A percentile compares a stretch with the other conserved stretches of the same genome.
phyloP scores from a whole-genome alignment of 257 asterid genomes.

The Verbascum thapsus region DNA sequence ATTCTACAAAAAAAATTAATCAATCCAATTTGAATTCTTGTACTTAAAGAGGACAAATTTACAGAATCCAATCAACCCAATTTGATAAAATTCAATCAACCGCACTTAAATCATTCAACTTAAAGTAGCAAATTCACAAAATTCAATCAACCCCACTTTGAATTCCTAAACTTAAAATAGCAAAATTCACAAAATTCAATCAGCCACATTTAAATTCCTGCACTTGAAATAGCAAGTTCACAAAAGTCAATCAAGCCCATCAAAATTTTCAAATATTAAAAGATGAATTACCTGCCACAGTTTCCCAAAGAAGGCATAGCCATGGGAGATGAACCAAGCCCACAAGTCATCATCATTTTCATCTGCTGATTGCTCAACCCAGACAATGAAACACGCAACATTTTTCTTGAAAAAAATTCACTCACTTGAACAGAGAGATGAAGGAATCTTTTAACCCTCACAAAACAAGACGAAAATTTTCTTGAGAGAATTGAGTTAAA shows the following conservation, averaged over 20 bases:
- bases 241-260: slow-evolving; percentile 10
- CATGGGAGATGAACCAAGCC: slow-evolving; percentile 38
- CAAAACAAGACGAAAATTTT: slow-evolving; percentile 22
- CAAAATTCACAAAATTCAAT: slow-evolving; percentile 13
- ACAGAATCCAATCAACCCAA: too few species aligned
- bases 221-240: background rate
- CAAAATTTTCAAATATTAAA: slow-evolving; percentile 20
- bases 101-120: slow-evolving; percentile 9
- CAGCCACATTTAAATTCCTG: slow-evolving; percentile 1
- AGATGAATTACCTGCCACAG: slow-evolving; percentile 53
- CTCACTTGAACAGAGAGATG: background rate
- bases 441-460: slow-evolving; percentile 25
- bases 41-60: too few species aligned
- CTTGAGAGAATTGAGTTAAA: slow-evolving; percentile 36
- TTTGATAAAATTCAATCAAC: slow-evolving; percentile 20
- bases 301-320: slow-evolving; percentile 43
- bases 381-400: slow-evolving; percentile 52
- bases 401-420: slow-evolving; percentile 39
- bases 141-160: slow-evolving; percentile 17
- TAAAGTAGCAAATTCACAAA: slow-evolving; percentile 1
- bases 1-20: too few species aligned
- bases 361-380: slow-evolving; percentile 43
- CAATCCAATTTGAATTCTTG: too few species aligned
- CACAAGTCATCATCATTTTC: slow-evolving; percentile 33
- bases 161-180: slow-evolving; percentile 9